Evolutionary conservation across 1,139 yeast species (phyloP), one percentile per base, ranked within the genome.

Genomic region (Pichia sp.): DNA sequence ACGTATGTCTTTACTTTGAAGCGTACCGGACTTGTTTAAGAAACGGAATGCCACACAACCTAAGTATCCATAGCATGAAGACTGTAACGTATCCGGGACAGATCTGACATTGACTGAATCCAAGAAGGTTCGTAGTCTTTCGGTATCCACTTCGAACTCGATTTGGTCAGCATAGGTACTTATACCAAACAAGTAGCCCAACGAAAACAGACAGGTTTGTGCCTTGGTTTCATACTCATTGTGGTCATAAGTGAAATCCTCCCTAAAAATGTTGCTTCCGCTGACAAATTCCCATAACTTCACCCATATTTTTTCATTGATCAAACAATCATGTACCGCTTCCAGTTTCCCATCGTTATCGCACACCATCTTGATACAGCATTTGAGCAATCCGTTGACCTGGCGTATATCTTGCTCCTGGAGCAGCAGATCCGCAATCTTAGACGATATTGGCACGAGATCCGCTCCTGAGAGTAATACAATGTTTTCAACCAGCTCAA

Each of bases 101-200:
- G 27, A 28, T n/a, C 11, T n/a, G 29, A 10, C 36, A 2, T 7
- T 7, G 7, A 34, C 6, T 34, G 16, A n/a, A 34, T 34, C 26
- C 26, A 34, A 7, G 26, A 34, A 6, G 6, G 7, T 34, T 34
- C 8, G 7, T 7, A 34, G 16, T 34, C 11, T 34, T 7, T 9
- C 7, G 26, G n/a, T 7, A 34, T 34, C 26, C 11, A 34, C 26
- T 7, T 29, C 8, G 1, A 38, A 36, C 9, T 4, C 28, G 2
- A 45, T 38, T 5, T 10, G 10, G 9, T 10, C 3, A 10, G 23
- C 23, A 16, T 16, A 16, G 23, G 23, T 16, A 16, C 23, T 16
- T 16, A 16, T 16, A 16, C 38, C 42, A n/a, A 47, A 43, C 8
- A 40, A 8, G 23, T 36, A 47, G 3, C 51, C 51, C 16, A 48